Evolutionary conservation across 2,329 filamentous ascomycete genomes (phyloP), one percentile per base, ranked within the genome.

Genomic region (Epichloe elymi): DNA sequence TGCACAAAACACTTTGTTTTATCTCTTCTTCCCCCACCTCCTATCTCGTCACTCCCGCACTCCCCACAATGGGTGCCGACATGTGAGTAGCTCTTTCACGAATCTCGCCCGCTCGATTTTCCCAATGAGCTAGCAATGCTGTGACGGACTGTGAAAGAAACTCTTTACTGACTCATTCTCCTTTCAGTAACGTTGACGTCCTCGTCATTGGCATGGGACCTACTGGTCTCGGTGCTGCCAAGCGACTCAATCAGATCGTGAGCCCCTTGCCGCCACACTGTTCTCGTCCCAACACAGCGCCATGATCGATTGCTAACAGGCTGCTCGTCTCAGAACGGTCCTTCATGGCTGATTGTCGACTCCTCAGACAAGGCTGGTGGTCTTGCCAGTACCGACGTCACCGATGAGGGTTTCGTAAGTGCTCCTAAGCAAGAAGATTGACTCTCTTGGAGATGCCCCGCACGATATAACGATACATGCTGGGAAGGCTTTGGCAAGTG

Each of bases 181-280:
- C 5, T 5, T 39, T 19, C 14, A 94, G 89, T 70, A 84, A 88
- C 65, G 88, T 97, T 68, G 93, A 98, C 73, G 86, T 98, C 61
- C 88, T 98, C 67, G 83, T 98, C 71, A 96, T 97, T 75, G 93
- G 93, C 67, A 91, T 91, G 73, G 93, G 93, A 67, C 93, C 93
- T 63, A 97, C 93, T 65, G 93, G 93, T 73, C 82, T 97, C 61
- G 93, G 93, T 78, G 93, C 93, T 68, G 93, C 93, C 63, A 98
- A 98, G 79, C 88, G 93, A 68, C 81, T 98, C 59, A 86, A 97
- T 72, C 93, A 98, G 73, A 83, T 96, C 66, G 93, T 97, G 77
- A 61, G 84, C 67, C 59, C 67, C 59, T 65, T 60, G 63, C 64
- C 63, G 62, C 64, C 61, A 63, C 47, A 44, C 39, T 26, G 41